Evolutionary conservation across 2,329 filamentous ascomycete genomes (phyloP).

Genomic region (Chrysosporium keratinophilum): DNA sequence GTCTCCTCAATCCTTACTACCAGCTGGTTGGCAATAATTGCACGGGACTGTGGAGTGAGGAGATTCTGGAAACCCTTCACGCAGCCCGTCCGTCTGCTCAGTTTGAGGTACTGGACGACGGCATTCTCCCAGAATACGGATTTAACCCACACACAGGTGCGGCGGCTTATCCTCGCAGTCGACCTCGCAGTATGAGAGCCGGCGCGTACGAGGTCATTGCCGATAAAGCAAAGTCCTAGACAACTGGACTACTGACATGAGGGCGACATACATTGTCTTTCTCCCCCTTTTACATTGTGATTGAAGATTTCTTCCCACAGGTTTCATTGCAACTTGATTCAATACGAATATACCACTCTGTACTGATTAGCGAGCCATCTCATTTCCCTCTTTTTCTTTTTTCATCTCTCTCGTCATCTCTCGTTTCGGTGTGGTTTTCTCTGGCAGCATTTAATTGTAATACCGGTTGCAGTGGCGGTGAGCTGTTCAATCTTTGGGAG

Average conservation of each 20-base stretch:
- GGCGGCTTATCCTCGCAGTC: slow-evolving; percentile 30
- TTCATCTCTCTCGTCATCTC: not conserved
- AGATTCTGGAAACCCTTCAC: slow-evolving; percentile 52
- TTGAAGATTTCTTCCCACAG: not conserved
- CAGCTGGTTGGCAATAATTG: slow-evolving; percentile 51
- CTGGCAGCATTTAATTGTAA: slow-evolving; percentile 4
- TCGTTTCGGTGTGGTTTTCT: not conserved
- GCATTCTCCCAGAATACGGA: slow-evolving; percentile 42
- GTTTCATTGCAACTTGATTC: not conserved
- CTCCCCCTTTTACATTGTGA: not conserved
- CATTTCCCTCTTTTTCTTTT: not conserved
- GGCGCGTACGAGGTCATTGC: slow-evolving; percentile 33
- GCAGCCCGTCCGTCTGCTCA: slow-evolving; percentile 48
- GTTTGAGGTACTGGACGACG: slow-evolving; percentile 55
- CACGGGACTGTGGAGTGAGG: slow-evolving; percentile 62
- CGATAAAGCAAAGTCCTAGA: slow-evolving; percentile 28
- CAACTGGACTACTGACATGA: not conserved
- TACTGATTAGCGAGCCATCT: slow-evolving; percentile 10
- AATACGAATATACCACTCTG: slow-evolving; percentile 6
- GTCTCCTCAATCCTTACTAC: slow-evolving; percentile 64
- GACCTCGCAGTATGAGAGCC: slow-evolving; percentile 33
- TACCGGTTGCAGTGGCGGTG: not conserved
- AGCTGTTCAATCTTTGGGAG: slow-evolving; percentile 1
- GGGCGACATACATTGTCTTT: not conserved
- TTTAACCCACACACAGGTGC: slow-evolving; percentile 26